Conservation (phyloP, 2,329 filamentous ascomycete genomes). For the Bipolaris zeicola region DNA sequence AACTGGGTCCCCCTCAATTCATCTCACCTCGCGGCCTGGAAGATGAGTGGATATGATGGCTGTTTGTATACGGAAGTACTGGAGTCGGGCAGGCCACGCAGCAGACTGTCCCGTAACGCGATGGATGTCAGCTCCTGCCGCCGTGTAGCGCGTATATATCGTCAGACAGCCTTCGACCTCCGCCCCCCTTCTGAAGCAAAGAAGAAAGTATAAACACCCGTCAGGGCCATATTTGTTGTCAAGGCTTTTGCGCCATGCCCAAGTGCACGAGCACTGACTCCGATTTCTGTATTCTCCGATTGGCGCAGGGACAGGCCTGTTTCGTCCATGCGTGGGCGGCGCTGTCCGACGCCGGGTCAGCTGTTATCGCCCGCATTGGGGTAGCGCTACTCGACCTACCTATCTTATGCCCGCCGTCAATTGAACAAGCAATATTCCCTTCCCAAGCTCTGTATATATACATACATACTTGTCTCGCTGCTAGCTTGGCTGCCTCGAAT, state of each 20-base stretch:
- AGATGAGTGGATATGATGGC: neutral
- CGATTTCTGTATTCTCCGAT: conserved; percentile 11
- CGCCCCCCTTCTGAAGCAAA: conserved; percentile 2
- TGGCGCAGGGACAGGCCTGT: conserved; percentile 9
- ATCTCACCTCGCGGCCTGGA: neutral
- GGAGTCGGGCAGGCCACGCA: neutral
- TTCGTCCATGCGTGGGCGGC: conserved; percentile 10
- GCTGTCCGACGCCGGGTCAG: conserved; percentile 10
- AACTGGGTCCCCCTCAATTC: neutral
- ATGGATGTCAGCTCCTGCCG: neutral
- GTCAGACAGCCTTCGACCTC: neutral
- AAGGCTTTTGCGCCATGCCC: neutral
- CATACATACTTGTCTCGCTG: neutral
- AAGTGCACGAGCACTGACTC: conserved; percentile 1
- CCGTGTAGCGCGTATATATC: neutral
- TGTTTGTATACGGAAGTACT: neutral
- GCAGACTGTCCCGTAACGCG: neutral
- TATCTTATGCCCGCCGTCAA: conserved; percentile 12
- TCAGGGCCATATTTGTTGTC: neutral
- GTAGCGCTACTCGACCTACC: conserved; percentile 3
- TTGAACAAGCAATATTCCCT: conserved; percentile 5
- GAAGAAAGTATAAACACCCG: conserved; percentile 5
- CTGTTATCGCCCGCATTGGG: conserved; percentile 16
- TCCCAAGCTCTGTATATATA: neutral
- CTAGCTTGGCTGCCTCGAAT: neutral